Evolutionary conservation across 441 rosid genomes (phyloP).

Genomic region (Arabidopsis lyrata): DNA sequence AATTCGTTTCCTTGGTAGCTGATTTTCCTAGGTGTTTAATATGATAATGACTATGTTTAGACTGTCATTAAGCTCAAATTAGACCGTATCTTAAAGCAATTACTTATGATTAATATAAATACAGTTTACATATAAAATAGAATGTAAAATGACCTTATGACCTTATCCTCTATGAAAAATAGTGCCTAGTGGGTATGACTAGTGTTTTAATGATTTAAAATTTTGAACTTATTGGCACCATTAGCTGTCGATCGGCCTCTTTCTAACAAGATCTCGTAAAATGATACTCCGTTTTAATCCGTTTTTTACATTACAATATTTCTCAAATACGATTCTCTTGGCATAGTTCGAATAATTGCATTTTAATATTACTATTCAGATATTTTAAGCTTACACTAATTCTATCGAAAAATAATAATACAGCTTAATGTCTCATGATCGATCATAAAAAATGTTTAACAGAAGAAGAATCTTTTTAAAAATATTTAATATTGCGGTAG

Average conservation of each 20-base stretch:
- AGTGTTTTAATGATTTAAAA: conserved; percentile 20
- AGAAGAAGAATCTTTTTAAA: background rate
- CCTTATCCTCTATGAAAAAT: conserved; percentile 17
- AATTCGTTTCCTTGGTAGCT: conserved; percentile 13
- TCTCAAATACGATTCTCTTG: background rate
- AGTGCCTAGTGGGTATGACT: conserved; percentile 24
- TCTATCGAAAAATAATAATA: background rate
- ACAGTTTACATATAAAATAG: background rate
- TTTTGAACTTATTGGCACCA: conserved; percentile 23
- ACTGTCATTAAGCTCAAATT: background rate
- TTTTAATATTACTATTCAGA: background rate
- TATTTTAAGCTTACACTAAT: background rate
- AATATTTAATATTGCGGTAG: background rate
- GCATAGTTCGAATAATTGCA: background rate
- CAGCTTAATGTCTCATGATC: background rate
- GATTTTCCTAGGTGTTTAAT: background rate
- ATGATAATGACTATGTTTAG: conserved; percentile 5
- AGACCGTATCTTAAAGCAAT: conserved; percentile 27
- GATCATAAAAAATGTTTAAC: background rate
- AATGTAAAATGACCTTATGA: conserved; percentile 24
- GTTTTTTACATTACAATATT: conserved; percentile 10
- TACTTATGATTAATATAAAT: background rate
- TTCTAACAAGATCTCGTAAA: conserved; percentile 19
- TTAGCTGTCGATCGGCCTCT: conserved; percentile 37
- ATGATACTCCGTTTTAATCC: conserved; percentile 1